Base-by-base conservation (phyloP, 768 basidiomycete species). In the Termitomyces sp. region DNA sequence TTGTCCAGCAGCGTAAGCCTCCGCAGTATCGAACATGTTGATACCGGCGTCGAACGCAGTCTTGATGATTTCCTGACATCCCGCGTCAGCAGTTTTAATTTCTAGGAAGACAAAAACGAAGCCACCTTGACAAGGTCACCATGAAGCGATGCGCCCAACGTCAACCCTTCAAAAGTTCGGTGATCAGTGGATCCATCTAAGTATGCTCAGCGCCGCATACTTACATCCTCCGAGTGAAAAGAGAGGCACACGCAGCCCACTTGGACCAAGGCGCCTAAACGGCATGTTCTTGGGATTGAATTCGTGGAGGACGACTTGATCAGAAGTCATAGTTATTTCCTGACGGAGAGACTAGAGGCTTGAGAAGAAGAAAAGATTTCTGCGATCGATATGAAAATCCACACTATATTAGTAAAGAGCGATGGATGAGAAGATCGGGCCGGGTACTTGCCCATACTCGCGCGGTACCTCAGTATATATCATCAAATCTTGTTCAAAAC, bases 11-110 rank as follows among this genome's bases (percentile, higher is more conserved):
- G 84, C 78, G 63, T 90, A 89, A 4, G 75, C 76, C 66, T 90
- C 88, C 0, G 88, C 88, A 20, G 83, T 87, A 65, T 91, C 86
- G 66, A 89, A 86, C 81, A 87, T 84, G 73, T 89, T 91, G 75
- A 90, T 86, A 0, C 90, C 89, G 70, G 81, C 76, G 52, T 93
- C 89, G 66, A 87, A 91, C 5, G 89, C 90, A 7, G 81, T 79
- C 72, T 88, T 86, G 71, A 94, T 87, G 66, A 92, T 86, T 40
- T 93, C 92, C 84, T 87, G 63, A n/a, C 17, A 17, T n/a, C 7
- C 52, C 55, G 48, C 53, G 38, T 45, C 37, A 56, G 37, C 25
- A 50, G 12, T 3, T 34, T 40, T 8, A 15, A 20, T 32, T 52
- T 36, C 56, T 3, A 57, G 61, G 31, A 59, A 20, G 51, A 32